Evolutionary conservation across 2,329 filamentous ascomycete species (phyloP), one percentile per base, ranked within the genome.

Genomic region (Dothiorella sarmentorum): DNA sequence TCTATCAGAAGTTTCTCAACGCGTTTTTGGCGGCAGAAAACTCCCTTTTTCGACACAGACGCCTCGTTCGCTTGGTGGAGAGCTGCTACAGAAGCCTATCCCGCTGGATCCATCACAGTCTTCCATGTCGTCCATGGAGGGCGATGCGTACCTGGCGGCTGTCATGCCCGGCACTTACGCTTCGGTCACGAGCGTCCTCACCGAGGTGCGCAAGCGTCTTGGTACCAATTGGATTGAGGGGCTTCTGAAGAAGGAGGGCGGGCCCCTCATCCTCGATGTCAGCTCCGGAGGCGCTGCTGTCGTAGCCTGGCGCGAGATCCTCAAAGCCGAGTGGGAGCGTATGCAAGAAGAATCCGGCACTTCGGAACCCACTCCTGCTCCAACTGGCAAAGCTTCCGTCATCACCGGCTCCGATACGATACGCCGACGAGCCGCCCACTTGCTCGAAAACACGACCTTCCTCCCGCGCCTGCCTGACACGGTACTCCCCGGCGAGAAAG

Each of bases 401-500:
- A 76, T 97, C 3, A 85, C 89, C 2, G 91, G 86, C 0, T 89
- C 90, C 0, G 84, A 91, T 62, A 77, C 85, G 2, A 78, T 99
- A 26, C 85, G 91, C 17, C 80, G 89, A 58, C 87, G 91, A 29
- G 80, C 91, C 22, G 90, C 91, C 63, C 80, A 78, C 17, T 83
- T 97, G 62, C 77, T 99, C 11, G 82, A 95, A 35, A 88, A 97
- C 70, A 97, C 94, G 0, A 95, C 89, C 0, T 97, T 99, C 69
- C 80, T 99, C 7, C 92, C 93, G 7, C 86, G 92, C 3, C 77
- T 97, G n/a, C 94, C 94, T 0, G 91, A 97, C 67, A 91, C 93
- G 63, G 74, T 91, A 24, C 87, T 88, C 68, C 82, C 84, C 1
- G 78, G 82, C 20, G 83, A 76, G 37, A 66, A 71, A 33, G 55